These are phyloP conservation scores for Paecilomyces formosus DNA, from an alignment of 2,329 filamentous ascomycete species.

Conservation along the genomic window DNA sequence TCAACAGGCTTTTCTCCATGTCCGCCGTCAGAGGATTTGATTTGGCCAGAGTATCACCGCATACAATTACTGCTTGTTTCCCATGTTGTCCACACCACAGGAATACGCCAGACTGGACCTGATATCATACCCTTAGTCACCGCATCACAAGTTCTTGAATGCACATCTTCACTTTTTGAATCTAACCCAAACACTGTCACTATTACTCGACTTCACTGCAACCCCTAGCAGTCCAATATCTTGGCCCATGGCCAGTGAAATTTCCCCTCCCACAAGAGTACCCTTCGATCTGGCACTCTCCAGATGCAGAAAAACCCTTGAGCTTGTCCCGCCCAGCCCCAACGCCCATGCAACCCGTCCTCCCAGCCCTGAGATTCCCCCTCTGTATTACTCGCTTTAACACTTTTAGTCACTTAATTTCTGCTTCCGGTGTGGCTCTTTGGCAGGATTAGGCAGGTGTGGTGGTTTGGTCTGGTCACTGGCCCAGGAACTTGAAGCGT, in stretches of 20 bases:
- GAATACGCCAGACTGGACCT: slow-evolving; percentile 1
- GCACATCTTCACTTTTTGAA: not conserved
- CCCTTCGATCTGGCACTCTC: not conserved
- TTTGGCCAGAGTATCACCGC: not conserved
- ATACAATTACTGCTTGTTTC: not conserved
- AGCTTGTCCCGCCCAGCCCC: not conserved
- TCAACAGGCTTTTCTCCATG: not conserved
- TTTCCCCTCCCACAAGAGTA: not conserved
- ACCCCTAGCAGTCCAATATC: not conserved
- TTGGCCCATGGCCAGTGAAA: not conserved
- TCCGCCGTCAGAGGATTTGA: not conserved
- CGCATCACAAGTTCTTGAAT: not conserved
- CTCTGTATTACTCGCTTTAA: not conserved
- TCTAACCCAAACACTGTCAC: not conserved
- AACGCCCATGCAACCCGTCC: not conserved
- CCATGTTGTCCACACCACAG: not conserved
- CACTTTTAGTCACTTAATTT: not conserved
- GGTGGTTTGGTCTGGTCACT: not conserved
- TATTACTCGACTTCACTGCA: not conserved
- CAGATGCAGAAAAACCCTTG: not conserved
- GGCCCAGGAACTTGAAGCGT: not conserved
- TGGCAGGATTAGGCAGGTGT: not conserved
- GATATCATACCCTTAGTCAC: not conserved
- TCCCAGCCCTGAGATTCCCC: not conserved
- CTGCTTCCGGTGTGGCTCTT: not conserved